phyloP scores from a whole-genome alignment of 768 basidiomycete genomes.

The Auricularia cornea region DNA sequence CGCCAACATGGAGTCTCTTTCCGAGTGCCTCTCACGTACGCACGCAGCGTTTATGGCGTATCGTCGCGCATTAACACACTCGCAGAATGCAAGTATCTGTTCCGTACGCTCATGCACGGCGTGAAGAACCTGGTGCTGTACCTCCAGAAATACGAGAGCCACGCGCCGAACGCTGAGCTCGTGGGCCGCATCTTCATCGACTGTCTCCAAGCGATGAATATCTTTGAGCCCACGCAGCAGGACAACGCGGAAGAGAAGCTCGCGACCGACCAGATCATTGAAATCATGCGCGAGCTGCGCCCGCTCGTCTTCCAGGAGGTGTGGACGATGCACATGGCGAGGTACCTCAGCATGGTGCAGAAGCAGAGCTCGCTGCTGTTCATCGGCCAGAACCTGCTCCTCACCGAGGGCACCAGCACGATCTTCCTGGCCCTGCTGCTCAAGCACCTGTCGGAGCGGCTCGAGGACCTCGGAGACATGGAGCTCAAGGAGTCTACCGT shows the following conservation, averaged over 20 bases:
- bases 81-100: slow-evolving; percentile 76
- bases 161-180: slow-evolving; percentile 74
- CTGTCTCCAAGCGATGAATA: slow-evolving; percentile 72
- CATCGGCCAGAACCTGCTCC: slow-evolving; percentile 77
- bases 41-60: slow-evolving; percentile 77
- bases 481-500: slow-evolving; percentile 75
- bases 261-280: slow-evolving; percentile 71
- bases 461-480: slow-evolving; percentile 77
- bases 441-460: slow-evolving; percentile 71
- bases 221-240: slow-evolving; percentile 61
- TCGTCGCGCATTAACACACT: slow-evolving; percentile 25
- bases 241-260: slow-evolving; percentile 57
- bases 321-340: slow-evolving; percentile 86
- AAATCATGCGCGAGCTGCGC: slow-evolving; percentile 73
- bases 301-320: slow-evolving; percentile 92
- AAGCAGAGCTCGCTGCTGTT: slow-evolving; percentile 73
- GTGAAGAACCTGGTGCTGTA: slow-evolving; percentile 52
- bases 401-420: slow-evolving; percentile 65
- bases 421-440: slow-evolving; percentile 85
- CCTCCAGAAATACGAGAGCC: slow-evolving; percentile 36
- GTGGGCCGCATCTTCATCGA: slow-evolving; percentile 84
- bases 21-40: slow-evolving; percentile 70
- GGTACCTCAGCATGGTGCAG: slow-evolving; percentile 75
- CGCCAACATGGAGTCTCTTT: slow-evolving; percentile 33
- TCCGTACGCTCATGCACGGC: slow-evolving; percentile 77